Base-by-base conservation (phyloP, 352 stramenopile genomes). In the Pythium inflatum region DNA sequence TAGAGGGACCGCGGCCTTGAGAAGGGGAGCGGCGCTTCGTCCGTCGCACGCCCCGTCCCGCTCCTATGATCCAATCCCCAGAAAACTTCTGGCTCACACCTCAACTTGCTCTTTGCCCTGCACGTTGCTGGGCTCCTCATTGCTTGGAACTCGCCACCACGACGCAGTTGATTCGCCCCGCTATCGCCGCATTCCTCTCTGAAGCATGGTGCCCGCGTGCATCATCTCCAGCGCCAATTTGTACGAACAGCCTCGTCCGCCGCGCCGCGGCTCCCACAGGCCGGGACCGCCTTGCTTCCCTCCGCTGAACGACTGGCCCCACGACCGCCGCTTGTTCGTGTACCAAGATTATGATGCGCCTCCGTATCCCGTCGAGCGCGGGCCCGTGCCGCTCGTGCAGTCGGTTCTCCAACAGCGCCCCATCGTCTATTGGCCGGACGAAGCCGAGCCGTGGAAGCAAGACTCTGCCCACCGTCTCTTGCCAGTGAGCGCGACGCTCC, bases 241-340 rank as follows among this genome's bases (percentile, higher is more conserved):
- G 53, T 80, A 80, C 66, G 73, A 74, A 60, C 60, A 67, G 33
- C 69, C 73, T 12, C 73, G 73, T 36, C 69, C 69, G 20, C 69
- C 73, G 3, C 62, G 73, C 24, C 73, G 73, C 36, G 73, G 73
- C 2, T 75, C 64, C 9, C 73, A 80, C 59, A 71, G 70, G 45
- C 70, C 56, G 70, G 66, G 34, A 14, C 16, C 27, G 27, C n/a
- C 22, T 0, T 2, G 36, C 22, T 55, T 45, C 46, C 43, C 57
- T 58, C 13, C 50, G 57, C 50, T 73, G 66, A 73, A 25, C 18
- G 57, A 55, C 36, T 22, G 18, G 51, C 12, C n/a, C 18, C 6
- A 55, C 7, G 0, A 1, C 4, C 7, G 61, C 27, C 3, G 41
- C 41, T n/a, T 49, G 16, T 49, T n/a, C 25, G 5, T n/a, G 16